Conservation (phyloP, 495 filamentous ascomycete genomes). For the Staphylotrichum tortipilum region DNA sequence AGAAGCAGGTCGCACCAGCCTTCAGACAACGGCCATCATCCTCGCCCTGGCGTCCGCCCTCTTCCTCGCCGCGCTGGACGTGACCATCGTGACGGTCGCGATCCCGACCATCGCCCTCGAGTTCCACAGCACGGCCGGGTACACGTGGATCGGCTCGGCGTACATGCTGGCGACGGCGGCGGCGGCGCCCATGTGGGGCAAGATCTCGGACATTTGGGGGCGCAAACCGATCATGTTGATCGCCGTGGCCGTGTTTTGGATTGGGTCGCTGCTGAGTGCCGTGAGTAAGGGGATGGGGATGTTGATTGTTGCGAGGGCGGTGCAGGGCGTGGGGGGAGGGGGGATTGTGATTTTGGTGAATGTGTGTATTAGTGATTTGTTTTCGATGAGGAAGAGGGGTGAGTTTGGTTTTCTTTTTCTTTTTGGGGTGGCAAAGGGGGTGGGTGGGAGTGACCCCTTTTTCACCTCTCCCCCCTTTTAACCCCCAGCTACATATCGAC, state of each 20-base stretch:
- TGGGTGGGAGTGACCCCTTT: no score
- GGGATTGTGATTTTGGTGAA: conserved; percentile 74
- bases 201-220: conserved; percentile 78
- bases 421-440: no score
- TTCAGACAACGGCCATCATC: conserved; percentile 32
- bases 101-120: conserved; percentile 53
- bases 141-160: conserved; percentile 69
- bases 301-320: conserved; percentile 63
- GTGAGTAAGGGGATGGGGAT: conserved; percentile 59
- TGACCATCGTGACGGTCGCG: conserved; percentile 31
- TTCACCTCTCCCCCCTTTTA: no score
- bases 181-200: conserved; percentile 70
- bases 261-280: conserved; percentile 65
- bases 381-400: conserved; percentile 59
- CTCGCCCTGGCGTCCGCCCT: conserved; percentile 39
- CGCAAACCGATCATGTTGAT: conserved; percentile 70
- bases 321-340: conserved; percentile 81
- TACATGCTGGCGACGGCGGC: conserved; percentile 63
- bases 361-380: conserved; percentile 73
- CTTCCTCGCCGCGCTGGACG: conserved; percentile 46
- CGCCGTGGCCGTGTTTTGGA: conserved; percentile 65
- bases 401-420: neutral
- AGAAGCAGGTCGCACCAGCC: conserved; percentile 26
- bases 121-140: conserved; percentile 56
- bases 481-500: no score